These are phyloP conservation scores for Trifolium pratense DNA, from an alignment of 306 rosid species.

Conservation along the genomic window DNA sequence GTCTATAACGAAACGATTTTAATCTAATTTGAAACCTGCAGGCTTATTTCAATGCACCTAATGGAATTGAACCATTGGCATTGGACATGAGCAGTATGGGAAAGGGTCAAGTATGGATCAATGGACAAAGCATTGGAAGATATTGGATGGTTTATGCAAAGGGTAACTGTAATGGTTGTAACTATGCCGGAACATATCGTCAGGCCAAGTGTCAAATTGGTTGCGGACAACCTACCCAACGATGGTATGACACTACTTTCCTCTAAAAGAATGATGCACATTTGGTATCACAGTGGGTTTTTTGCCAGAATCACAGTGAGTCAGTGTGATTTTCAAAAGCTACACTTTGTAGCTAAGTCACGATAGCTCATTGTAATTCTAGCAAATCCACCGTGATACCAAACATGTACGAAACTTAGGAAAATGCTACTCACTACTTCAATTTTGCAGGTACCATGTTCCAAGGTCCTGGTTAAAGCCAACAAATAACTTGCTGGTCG, in stretches of 20 bases:
- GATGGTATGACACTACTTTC: constrained; percentile 80
- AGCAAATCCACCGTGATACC: no score
- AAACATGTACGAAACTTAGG: neutral
- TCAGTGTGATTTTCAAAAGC: no score
- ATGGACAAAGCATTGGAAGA: constrained; percentile 94
- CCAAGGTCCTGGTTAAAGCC: constrained; percentile 98
- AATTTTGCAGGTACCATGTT: constrained; percentile 80
- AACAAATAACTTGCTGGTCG: constrained; percentile 68
- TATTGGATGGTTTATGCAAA: constrained; percentile 93
- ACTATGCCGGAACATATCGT: constrained; percentile 76
- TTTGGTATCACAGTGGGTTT: no score
- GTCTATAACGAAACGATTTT: constrained; percentile 21
- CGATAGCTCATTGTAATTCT: no score
- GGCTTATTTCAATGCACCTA: constrained; percentile 84
- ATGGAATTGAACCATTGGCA: constrained; percentile 77
- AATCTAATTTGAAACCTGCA: constrained; percentile 43
- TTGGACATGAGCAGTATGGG: constrained; percentile 91
- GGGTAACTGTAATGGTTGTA: constrained; percentile 70
- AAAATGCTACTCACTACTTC: constrained; percentile 15
- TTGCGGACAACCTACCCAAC: constrained; percentile 91
- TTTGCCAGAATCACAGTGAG: no score
- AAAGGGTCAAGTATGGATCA: constrained; percentile 98
- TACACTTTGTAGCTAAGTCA: no score
- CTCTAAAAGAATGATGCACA: neutral
- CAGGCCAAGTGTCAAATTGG: constrained; percentile 66